Base-by-base conservation (phyloP, 1,284 basidiomycete genomes). In the Polyporus tsugae region DNA sequence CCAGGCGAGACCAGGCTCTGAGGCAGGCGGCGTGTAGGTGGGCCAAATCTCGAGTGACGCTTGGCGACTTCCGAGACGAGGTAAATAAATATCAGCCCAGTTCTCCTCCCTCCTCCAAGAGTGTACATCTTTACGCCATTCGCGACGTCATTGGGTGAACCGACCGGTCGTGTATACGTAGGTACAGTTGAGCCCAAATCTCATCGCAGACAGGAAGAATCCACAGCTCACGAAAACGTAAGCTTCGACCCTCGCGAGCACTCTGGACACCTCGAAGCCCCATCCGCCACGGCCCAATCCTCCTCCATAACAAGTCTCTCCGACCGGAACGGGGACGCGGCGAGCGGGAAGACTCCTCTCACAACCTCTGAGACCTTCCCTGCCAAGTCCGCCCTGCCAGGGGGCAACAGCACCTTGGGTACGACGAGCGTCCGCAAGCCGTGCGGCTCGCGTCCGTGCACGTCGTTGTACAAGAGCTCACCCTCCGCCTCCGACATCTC, bases 271-370 rank as follows among this genome's bases (percentile, higher is more conserved):
- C 38, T 7, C 33, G 58, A 41, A 39, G 11, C 38, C 11, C 38
- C 58, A 10, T 36, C 19, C 36, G n/a, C 38, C n/a, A 59, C 36
- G 0, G 38, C 58, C 58, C 58, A 39, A 17, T 29, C 35, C 2
- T 29, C 4, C 58, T 60, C 13, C 38, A 41, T 29, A 9, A 15
- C 6, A 17, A 41, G 22, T 9, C 58, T 36, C 38, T 42, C 58
- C 25, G 6, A 10, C 22, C 38, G 58, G 58, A 60, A 60, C 11
- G 58, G 36, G 11, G 58, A 60, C 13, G 38, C 58, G 2, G 22
- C 38, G 4, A 60, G 58, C 19, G 58, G 38, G 13, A 60, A 60
- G 36, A 60, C 58, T 15, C 38, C 38, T 7, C 58, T n/a, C 38
- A 60, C 38, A 39, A 38, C 6, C 38, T 60, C 38, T 13, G 22